Percentiles rank a stretch among this genome's conserved stretches.
Conservation (phyloP, 768 basidiomycete species). For the Psilocybe azurescens region DNA sequence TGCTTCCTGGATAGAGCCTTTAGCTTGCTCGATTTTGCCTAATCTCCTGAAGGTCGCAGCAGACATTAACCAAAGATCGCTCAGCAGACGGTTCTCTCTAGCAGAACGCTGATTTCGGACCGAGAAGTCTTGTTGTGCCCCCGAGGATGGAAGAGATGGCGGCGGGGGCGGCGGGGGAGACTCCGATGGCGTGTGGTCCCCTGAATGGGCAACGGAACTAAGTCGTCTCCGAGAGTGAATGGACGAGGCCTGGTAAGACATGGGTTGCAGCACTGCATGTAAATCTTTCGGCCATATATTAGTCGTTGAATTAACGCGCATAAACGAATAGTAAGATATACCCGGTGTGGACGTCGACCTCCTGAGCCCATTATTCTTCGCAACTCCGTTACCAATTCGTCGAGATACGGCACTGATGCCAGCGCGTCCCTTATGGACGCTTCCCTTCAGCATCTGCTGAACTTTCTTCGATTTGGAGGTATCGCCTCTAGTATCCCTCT, state of each 20-base stretch:
- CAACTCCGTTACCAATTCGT: constrained; percentile 77
- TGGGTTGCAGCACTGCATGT: constrained; percentile 63
- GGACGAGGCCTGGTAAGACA: constrained; percentile 74
- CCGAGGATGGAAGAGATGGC: constrained; percentile 45
- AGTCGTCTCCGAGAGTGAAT: constrained; percentile 80
- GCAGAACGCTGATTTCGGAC: constrained; percentile 46
- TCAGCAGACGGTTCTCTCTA: constrained; percentile 72
- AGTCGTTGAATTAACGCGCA: not conserved
- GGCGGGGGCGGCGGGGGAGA: constrained; percentile 49
- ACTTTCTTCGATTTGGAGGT: constrained; percentile 72
- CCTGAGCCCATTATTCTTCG: constrained; percentile 57
- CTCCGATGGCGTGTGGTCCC: constrained; percentile 40
- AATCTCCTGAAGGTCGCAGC: constrained; percentile 92
- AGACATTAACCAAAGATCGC: constrained; percentile 91
- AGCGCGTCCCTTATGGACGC: constrained; percentile 75
- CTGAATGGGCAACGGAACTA: constrained; percentile 49
- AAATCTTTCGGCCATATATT: constrained; percentile 54
- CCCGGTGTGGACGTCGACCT: constrained; percentile 75
- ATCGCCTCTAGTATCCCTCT: constrained; percentile 40
- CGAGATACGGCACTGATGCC: constrained; percentile 78
- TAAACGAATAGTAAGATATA: constrained; percentile 33
- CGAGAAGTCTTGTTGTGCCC: constrained; percentile 41
- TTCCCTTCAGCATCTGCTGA: constrained; percentile 75
- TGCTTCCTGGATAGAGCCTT: constrained; percentile 93
- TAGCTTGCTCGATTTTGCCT: constrained; percentile 89